Conservation (phyloP, 2,329 filamentous ascomycete genomes). For the Graphilbum ipis-grandicollis region DNA sequence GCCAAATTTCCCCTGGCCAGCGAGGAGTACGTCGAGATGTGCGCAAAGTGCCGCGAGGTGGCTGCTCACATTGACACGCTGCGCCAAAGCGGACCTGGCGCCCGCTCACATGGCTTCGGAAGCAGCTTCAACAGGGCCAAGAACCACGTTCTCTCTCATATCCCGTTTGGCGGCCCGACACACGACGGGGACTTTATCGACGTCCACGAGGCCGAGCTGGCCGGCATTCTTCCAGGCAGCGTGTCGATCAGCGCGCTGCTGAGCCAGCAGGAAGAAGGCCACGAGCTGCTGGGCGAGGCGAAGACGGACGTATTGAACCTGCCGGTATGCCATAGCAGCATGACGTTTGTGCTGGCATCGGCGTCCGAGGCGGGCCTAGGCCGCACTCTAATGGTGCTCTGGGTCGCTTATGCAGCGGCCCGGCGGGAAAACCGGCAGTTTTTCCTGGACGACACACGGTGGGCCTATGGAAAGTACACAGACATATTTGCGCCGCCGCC, state of each 20-base stretch:
- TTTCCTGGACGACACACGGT: constrained; percentile 71
- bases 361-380: constrained; percentile 63
- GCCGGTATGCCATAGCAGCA: constrained; percentile 47
- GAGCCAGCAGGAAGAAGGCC: constrained; percentile 12
- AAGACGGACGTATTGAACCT: constrained; percentile 22
- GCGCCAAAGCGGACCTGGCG: constrained; percentile 11
- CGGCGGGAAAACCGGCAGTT: constrained; percentile 57
- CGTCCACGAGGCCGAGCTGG: constrained; percentile 50
- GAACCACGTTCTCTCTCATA: constrained; percentile 6
- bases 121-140: neutral
- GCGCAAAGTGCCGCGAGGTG: constrained; percentile 47
- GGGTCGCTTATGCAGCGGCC: constrained; percentile 70
- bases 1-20: constrained; percentile 49
- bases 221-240: constrained; percentile 38
- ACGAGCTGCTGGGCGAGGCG: constrained; percentile 28
- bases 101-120: neutral
- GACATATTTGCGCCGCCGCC: constrained; percentile 56
- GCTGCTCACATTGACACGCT: constrained; percentile 37
- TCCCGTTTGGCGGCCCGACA: neutral
- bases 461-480: constrained; percentile 63
- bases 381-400: constrained; percentile 58
- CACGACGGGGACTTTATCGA: constrained; percentile 57
- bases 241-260: constrained; percentile 19
- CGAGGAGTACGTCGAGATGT: constrained; percentile 52
- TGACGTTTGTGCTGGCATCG: constrained; percentile 66